phyloP scores from a whole-genome alignment of 2,329 filamentous ascomycete genomes.

The Colletotrichum filicis region DNA sequence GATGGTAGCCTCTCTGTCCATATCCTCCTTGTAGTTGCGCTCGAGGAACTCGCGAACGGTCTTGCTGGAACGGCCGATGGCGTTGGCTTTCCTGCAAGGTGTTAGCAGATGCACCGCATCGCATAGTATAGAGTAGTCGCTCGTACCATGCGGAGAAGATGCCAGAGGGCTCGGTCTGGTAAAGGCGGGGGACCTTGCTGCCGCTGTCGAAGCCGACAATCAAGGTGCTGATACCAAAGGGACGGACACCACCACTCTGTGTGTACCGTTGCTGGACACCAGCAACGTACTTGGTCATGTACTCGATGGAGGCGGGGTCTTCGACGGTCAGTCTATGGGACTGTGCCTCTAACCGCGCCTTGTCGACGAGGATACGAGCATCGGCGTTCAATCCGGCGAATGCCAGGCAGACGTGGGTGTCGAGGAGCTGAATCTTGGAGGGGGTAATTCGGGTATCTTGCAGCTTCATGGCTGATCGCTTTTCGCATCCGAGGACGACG shows the following conservation, averaged over 20 bases:
- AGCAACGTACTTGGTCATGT: constrained; percentile 99
- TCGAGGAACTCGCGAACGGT: constrained; percentile 98
- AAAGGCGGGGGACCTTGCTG: constrained; percentile 87
- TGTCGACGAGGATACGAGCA: constrained; percentile 97
- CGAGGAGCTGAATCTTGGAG: constrained; percentile 96
- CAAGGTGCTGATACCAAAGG: constrained; percentile 93
- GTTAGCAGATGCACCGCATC: background rate
- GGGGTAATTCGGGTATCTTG: constrained; percentile 99
- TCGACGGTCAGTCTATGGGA: constrained; percentile 97
- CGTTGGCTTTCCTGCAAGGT: constrained; percentile 90
- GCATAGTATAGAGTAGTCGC: background rate
- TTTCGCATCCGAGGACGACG: constrained; percentile 97
- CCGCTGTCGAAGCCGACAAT: constrained; percentile 98
- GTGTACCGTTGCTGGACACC: constrained; percentile 99
- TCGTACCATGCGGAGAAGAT: constrained; percentile 96
- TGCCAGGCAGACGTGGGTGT: constrained; percentile 95
- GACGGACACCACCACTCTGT: constrained; percentile 96
- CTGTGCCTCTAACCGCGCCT: constrained; percentile 96
- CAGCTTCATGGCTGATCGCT: constrained; percentile 98
- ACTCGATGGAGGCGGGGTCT: constrained; percentile 97
- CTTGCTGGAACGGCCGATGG: constrained; percentile 98
- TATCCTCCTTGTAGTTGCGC: constrained; percentile 97
- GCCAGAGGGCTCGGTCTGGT: constrained; percentile 98
- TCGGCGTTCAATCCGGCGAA: constrained; percentile 98
- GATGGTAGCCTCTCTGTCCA: constrained; percentile 96